Evolutionary conservation across 768 basidiomycete genomes (phyloP).

Genomic region (Ramaria rubella): DNA sequence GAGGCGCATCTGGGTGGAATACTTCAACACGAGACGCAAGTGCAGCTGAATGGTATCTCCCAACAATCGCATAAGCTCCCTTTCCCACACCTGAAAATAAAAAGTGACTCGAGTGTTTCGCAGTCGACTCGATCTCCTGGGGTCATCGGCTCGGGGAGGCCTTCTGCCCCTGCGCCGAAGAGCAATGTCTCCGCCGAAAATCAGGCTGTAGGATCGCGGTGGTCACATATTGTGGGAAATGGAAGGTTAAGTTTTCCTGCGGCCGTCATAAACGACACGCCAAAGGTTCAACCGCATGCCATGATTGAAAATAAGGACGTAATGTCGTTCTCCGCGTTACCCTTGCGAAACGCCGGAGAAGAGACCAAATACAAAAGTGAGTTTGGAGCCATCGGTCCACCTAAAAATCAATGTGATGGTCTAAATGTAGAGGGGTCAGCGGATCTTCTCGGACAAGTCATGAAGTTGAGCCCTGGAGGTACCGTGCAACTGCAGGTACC

Average conservation of each 20-base stretch:
- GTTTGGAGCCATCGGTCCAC: background rate
- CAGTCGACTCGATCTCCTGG: background rate
- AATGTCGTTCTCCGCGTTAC: background rate
- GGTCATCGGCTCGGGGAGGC: conserved; percentile 8
- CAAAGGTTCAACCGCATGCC: background rate
- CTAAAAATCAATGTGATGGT: background rate
- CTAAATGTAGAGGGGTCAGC: background rate
- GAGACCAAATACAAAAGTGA: background rate
- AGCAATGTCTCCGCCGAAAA: background rate
- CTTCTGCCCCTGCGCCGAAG: background rate
- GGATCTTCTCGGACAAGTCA: no score
- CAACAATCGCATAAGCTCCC: background rate
- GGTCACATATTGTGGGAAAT: background rate
- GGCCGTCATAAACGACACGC: background rate
- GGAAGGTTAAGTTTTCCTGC: background rate
- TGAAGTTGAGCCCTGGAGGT: no score
- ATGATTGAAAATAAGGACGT: background rate
- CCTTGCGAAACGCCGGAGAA: background rate
- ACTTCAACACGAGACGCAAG: background rate
- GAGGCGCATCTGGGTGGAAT: background rate
- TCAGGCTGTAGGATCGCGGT: background rate
- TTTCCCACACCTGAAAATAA: background rate
- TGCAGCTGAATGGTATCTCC: background rate
- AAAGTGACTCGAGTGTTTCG: background rate
- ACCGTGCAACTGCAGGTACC: no score